Base-by-base conservation (phyloP, 345 rosid genomes). In the Acer campestre region DNA sequence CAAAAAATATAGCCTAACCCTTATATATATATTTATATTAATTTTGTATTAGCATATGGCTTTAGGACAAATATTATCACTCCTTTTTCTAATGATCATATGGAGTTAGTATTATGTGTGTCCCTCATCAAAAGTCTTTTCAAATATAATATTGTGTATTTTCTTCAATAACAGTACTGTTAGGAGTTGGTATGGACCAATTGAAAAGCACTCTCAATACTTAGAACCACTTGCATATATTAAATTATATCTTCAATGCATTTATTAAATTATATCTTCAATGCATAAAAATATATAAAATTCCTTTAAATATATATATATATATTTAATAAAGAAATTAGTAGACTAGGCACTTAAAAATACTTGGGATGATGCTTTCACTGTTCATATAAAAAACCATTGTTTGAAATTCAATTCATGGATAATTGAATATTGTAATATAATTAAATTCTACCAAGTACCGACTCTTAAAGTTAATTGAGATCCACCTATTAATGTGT, bases 401-500 rank as follows among this genome's bases (percentile, higher is more conserved):
- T 22, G n/a, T 17, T 18, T 67, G 53, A 18, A 42, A 42, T 69
- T 22, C n/a, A 46, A 46, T 3, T 48, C 18, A 22, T 11, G 38
- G 38, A 31, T 31, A 31, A 31, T 4, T 13, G 49, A 48, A 42
- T 46, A 51, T 46, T 48, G n/a, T 23, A 7, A 42, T 23, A 69
- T 23, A 35, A 22, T 42, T 14, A n/a, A 31, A 61, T 22, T n/a
- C 27, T 70, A 44, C 68, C 9, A 73, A 49, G 29, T 27, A 27
- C 1, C 29, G 29, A 27, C 63, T 73, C 72, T 62, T 68, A 14
- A 11, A 14, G 76, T 66, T 31, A 31, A 31, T 31, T 78, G 55
- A 78, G 71, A 71, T 78, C 79, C 73, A 4, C 72, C 64, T 4
- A 70, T 77, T 29, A 79, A 58, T 67, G 35, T 56, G 62, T 27